Conservation (phyloP, 2,329 filamentous ascomycete species). For the Didymella pinodella region DNA sequence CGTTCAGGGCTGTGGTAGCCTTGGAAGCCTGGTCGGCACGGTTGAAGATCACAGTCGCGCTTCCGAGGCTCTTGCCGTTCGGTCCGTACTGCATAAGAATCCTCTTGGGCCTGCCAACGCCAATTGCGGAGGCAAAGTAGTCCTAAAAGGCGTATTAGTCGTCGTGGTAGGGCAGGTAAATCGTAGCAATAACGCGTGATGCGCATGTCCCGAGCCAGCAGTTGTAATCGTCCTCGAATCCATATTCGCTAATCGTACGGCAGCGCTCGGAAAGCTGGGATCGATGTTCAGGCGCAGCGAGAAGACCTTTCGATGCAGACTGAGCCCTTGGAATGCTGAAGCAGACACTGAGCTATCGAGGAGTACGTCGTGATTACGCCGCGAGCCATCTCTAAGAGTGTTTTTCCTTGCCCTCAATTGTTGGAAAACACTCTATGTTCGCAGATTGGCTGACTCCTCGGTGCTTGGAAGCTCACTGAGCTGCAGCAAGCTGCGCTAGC, state of each 20-base stretch:
- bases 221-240: conserved; percentile 34
- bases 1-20: conserved; percentile 84
- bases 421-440: conserved; percentile 23
- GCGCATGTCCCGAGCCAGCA: conserved; percentile 35
- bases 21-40: conserved; percentile 83
- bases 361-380: conserved; percentile 23
- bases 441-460: conserved; percentile 23
- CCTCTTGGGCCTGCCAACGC: conserved; percentile 88
- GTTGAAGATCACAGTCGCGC: conserved; percentile 86
- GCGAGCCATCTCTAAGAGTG: conserved; percentile 31
- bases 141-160: conserved; percentile 85
- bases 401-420: conserved; percentile 26
- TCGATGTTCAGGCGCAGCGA: conserved; percentile 29
- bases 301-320: conserved; percentile 27
- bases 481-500: conserved; percentile 25
- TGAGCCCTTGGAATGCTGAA: conserved; percentile 5
- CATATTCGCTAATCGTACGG: conserved; percentile 32
- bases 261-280: conserved; percentile 40
- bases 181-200: conserved; percentile 40
- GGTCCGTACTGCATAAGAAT: conserved; percentile 93
- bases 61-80: conserved; percentile 88
- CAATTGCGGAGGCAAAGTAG: conserved; percentile 89
- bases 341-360: conserved; percentile 11
- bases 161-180: conserved; percentile 47
- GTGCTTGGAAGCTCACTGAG: conserved; percentile 22